These are phyloP conservation scores for Brettanomyces nanus DNA, from an alignment of 805 yeast genomes.

Conservation along the genomic window DNA sequence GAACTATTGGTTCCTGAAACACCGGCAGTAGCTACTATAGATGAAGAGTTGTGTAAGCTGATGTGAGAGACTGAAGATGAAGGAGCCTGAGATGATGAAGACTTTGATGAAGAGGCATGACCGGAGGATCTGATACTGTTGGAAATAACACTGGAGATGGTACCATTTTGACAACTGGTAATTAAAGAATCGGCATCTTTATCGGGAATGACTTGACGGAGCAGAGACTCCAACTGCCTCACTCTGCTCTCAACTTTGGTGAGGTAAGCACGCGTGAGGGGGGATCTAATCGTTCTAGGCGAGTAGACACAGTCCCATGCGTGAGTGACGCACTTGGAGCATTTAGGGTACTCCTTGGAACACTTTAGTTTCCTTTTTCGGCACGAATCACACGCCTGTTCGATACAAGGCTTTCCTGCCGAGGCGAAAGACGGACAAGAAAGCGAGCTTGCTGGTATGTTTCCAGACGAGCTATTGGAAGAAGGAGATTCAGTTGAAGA, in stretches of 20 bases:
- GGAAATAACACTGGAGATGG: background rate
- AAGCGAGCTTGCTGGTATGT: too few species aligned
- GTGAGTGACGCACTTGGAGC: constrained; percentile 66
- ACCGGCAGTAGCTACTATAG: background rate
- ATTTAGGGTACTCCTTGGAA: constrained; percentile 68
- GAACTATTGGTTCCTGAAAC: background rate
- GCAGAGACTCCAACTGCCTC: constrained; percentile 35
- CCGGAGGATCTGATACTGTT: background rate
- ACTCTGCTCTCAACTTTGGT: constrained; percentile 65
- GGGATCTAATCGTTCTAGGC: constrained; percentile 71
- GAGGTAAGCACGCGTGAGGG: constrained; percentile 72
- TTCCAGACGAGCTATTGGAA: too few species aligned
- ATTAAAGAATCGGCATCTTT: constrained; percentile 33
- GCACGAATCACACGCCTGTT: constrained; percentile 76
- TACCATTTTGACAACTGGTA: background rate
- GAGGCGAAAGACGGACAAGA: too few species aligned
- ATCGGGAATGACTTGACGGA: constrained; percentile 36
- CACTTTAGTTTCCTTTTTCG: constrained; percentile 73
- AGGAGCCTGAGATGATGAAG: background rate
- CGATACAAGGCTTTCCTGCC: constrained; percentile 30
- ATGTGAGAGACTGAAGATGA: background rate
- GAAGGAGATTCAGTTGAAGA: too few species aligned
- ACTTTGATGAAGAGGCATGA: background rate
- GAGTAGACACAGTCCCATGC: constrained; percentile 71
- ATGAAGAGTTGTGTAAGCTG: background rate